Base-by-base conservation (phyloP, 2,329 filamentous ascomycete genomes). In the Colletotrichum orchidophilum region DNA sequence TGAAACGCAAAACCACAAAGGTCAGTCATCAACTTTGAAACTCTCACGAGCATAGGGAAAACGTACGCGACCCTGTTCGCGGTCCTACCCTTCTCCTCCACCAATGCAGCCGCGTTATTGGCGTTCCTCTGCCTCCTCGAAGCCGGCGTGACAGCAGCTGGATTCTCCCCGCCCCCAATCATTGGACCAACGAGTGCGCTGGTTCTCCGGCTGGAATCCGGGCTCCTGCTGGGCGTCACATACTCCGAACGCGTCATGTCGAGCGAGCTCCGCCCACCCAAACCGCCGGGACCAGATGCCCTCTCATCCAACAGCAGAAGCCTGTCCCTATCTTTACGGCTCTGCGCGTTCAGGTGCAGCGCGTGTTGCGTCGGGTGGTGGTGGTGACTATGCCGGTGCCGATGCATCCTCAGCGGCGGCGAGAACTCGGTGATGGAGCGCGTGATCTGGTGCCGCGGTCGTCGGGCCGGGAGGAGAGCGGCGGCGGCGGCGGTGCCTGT, bases 401-500 rank as follows among this genome's bases (percentile, higher is more conserved):
- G 69, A 26, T 71, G 70, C 73, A 82, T 79, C 68, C 80, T 83
- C 70, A 83, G 80, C 26, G 87, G 86, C 42, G 85, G 83, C 27
- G 87, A 82, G 62, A 88, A 75, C 73, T 90, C 88, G 54, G 85
- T 86, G 70, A 90, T 84, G 57, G 89, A 91, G 39, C 87, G 85
- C 71, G 84, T 86, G 71, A 89, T 82, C 74, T 88, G 87, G 75
- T 89, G 88, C 70, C 84, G 84, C 78, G 70, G 65, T 50, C 64
- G 50, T 39, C 64, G 64, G 12, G 58, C 64, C 31, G 68, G 68
- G 13, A 63, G 64, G 9, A 63, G 64, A 11, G 58, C 55, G n/a
- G 62, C 66, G 13, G 66, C 64, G 15, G 64, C 52, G 35, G 58
- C 67, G 21, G 63, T 52, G n/a, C 53, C 61, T 1, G 66, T 58